Percentiles rank a stretch among this genome's conserved stretches.
Evolutionary conservation across 2,329 filamentous ascomycete genomes (phyloP).

Genomic region (Claviceps arundinis): DNA sequence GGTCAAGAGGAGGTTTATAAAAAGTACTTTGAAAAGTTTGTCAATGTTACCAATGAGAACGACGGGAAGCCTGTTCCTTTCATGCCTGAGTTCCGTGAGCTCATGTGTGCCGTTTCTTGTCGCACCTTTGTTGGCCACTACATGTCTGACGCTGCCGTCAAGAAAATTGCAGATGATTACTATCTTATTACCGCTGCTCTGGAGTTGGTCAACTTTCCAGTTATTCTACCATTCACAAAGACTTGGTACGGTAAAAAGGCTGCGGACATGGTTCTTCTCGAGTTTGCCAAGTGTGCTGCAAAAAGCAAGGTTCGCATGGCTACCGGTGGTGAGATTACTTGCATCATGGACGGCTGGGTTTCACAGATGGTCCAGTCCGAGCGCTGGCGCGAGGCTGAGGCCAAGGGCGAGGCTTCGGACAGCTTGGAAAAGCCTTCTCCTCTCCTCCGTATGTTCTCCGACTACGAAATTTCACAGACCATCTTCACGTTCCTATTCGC

Average conservation of each 20-base stretch:
- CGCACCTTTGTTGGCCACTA: constrained; percentile 97
- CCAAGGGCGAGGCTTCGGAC: constrained; percentile 54
- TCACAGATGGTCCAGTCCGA: constrained; percentile 77
- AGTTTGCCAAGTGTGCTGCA: constrained; percentile 82
- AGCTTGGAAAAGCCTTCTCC: constrained; percentile 68
- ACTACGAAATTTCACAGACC: constrained; percentile 86
- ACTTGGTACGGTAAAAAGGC: constrained; percentile 97
- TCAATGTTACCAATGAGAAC: constrained; percentile 59
- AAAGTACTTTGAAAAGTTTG: constrained; percentile 68
- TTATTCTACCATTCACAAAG: constrained; percentile 89
- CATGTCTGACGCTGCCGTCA: constrained; percentile 77
- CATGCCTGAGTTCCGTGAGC: constrained; percentile 84
- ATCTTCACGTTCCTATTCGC: constrained; percentile 95
- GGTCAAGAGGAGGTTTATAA: constrained; percentile 88
- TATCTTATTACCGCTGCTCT: constrained; percentile 91
- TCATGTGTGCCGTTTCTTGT: constrained; percentile 90
- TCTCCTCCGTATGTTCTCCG: constrained; percentile 72
- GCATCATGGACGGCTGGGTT: constrained; percentile 94
- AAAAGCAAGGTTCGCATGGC: constrained; percentile 90
- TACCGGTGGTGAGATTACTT: constrained; percentile 71
- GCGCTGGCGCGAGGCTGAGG: constrained; percentile 66
- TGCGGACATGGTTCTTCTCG: constrained; percentile 77
- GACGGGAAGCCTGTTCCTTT: constrained; percentile 66
- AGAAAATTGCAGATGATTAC: constrained; percentile 93
- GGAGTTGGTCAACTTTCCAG: constrained; percentile 95